These are phyloP conservation scores for Zalaria obscura DNA, from an alignment of 2,329 filamentous ascomycete species.

Conservation along the genomic window DNA sequence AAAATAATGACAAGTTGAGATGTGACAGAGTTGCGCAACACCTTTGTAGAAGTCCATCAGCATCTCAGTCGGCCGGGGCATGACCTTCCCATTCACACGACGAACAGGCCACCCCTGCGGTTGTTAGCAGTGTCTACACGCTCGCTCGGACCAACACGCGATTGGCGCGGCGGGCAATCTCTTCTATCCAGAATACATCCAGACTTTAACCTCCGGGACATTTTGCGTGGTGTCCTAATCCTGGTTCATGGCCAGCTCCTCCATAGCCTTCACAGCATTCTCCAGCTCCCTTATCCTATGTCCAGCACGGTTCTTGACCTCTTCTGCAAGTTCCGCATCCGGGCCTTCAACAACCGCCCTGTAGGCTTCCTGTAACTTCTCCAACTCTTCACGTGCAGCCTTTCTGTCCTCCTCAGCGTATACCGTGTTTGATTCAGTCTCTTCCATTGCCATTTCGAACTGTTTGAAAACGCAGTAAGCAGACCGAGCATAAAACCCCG, in stretches of 20 bases:
- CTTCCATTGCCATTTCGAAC: slow-evolving; percentile 38
- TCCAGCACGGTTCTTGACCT: slow-evolving; percentile 37
- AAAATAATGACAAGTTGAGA: no score
- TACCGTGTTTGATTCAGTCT: slow-evolving; percentile 38
- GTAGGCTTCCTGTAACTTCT: slow-evolving; percentile 33
- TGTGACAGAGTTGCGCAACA: no score
- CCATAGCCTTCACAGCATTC: slow-evolving; percentile 34
- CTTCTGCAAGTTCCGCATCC: slow-evolving; percentile 29
- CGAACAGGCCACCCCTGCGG: no score
- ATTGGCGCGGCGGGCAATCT: background rate
- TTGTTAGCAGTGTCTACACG: no score
- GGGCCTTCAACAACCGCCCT: slow-evolving; percentile 25
- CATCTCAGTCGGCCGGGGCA: no score
- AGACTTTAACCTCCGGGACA: background rate
- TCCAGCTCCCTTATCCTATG: slow-evolving; percentile 39
- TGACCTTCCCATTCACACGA: no score
- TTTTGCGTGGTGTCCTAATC: slow-evolving; percentile 19
- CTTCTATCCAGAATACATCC: background rate
- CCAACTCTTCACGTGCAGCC: slow-evolving; percentile 38
- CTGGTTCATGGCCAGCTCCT: slow-evolving; percentile 35
- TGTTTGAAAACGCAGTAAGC: slow-evolving; percentile 1
- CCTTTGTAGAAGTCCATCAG: no score
- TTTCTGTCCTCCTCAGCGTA: slow-evolving; percentile 41
- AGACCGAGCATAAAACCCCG: no score
- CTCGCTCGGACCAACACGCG: no score